Percentiles rank a stretch among this genome's conserved stretches.
Evolutionary conservation across 768 basidiomycete genomes (phyloP).

Genomic region (Leucosporidium yakuticum): DNA sequence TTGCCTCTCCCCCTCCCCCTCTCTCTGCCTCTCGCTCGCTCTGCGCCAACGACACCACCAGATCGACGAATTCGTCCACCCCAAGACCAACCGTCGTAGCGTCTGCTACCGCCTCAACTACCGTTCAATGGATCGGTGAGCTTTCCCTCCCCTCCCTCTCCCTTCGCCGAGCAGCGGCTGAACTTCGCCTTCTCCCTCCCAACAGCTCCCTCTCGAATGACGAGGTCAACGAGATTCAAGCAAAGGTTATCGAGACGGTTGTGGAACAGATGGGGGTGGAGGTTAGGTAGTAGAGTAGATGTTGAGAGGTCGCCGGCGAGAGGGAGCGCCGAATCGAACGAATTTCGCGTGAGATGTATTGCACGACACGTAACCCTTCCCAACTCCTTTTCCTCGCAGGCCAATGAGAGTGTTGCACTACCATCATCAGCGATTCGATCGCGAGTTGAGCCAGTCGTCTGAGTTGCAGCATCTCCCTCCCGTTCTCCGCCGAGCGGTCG

Average conservation of each 20-base stretch:
- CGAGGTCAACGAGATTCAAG: slow-evolving; percentile 77
- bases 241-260: slow-evolving; percentile 42
- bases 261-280: slow-evolving; percentile 45
- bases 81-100: slow-evolving; percentile 71
- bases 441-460: too few relatives aligned
- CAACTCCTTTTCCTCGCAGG: too few relatives aligned
- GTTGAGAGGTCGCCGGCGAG: too few relatives aligned
- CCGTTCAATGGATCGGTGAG: slow-evolving; percentile 87
- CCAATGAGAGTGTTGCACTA: too few relatives aligned
- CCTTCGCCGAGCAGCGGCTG: background rate
- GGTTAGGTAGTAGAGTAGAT: slow-evolving; percentile 39
- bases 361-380: too few relatives aligned
- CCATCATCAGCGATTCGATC: too few relatives aligned
- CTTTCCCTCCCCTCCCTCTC: slow-evolving; percentile 15
- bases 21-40: background rate
- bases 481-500: too few relatives aligned
- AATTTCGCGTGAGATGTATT: too few relatives aligned
- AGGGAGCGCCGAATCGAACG: too few relatives aligned
- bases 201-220: slow-evolving; percentile 77
- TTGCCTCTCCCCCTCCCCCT: background rate
- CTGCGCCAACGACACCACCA: slow-evolving; percentile 43
- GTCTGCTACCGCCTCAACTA: slow-evolving; percentile 89
- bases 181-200: background rate
- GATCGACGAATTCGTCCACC: slow-evolving; percentile 88
- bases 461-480: too few relatives aligned